Evolutionary conservation across 2,329 filamentous ascomycete species (phyloP).

Genomic region (Septoria petroselini): DNA sequence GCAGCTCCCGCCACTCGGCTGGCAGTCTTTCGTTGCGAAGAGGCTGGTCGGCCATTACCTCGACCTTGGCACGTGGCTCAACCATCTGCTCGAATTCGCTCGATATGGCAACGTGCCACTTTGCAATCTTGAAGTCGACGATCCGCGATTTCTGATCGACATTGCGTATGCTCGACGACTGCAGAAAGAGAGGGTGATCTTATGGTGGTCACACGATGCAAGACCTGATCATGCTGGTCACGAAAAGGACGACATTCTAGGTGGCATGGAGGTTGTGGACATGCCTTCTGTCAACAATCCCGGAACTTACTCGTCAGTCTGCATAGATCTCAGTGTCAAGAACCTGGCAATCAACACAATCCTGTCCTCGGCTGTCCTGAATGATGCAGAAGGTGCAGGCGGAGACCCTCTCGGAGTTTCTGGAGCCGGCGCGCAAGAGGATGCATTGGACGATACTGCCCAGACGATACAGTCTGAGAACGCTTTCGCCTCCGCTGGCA

Average conservation of each 20-base stretch:
- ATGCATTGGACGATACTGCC: conserved; percentile 58
- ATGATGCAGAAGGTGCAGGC: conserved; percentile 79
- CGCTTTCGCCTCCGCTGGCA: conserved; percentile 87
- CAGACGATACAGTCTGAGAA: conserved; percentile 79
- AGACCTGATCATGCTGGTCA: conserved; percentile 93
- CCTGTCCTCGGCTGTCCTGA: conserved; percentile 91
- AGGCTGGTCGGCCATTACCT: conserved; percentile 86
- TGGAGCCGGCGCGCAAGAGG: conserved; percentile 62
- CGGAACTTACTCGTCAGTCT: conserved; percentile 91
- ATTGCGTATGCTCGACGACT: conserved; percentile 88
- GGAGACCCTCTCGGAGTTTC: conserved; percentile 79
- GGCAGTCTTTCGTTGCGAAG: conserved; percentile 86
- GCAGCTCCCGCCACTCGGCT: conserved; percentile 84
- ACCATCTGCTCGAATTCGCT: conserved; percentile 81
- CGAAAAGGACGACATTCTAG: conserved; percentile 84
- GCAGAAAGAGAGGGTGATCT: conserved; percentile 84
- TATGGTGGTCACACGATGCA: conserved; percentile 92
- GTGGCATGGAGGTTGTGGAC: conserved; percentile 73
- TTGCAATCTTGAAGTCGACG: conserved; percentile 91
- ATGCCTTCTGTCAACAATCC: conserved; percentile 94
- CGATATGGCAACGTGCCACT: conserved; percentile 91
- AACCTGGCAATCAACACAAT: conserved; percentile 98
- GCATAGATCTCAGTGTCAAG: conserved; percentile 88
- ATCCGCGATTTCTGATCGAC: conserved; percentile 92
- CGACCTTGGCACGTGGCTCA: conserved; percentile 85